These are phyloP conservation scores for Tetracladium setigerum DNA, from an alignment of 495 filamentous ascomycete genomes.

Conservation along the genomic window DNA sequence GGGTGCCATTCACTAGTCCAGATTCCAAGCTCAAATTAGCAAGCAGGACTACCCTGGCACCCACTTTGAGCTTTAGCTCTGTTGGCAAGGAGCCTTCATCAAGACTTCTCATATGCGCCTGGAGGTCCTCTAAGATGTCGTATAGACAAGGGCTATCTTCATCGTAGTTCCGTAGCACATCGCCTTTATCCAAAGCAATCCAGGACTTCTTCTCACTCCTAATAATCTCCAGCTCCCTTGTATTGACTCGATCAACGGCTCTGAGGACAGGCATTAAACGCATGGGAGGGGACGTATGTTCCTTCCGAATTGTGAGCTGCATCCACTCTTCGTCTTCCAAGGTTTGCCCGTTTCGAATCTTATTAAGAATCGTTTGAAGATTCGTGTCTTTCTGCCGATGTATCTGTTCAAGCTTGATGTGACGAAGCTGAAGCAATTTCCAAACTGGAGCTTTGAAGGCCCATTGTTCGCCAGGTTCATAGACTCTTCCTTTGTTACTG, in stretches of 20 bases:
- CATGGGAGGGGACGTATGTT: not conserved
- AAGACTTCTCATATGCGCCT: slow-evolving; percentile 3
- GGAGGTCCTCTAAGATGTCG: not conserved
- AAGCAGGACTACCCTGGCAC: slow-evolving; percentile 38
- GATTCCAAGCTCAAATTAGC: slow-evolving; percentile 29
- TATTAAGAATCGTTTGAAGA: slow-evolving; percentile 16
- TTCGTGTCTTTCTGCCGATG: slow-evolving; percentile 16
- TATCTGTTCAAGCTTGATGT: slow-evolving; percentile 17
- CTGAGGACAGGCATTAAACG: slow-evolving; percentile 7
- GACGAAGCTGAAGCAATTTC: slow-evolving; percentile 9
- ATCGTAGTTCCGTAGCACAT: not conserved
- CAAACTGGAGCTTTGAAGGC: slow-evolving; percentile 22
- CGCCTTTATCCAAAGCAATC: slow-evolving; percentile 4
- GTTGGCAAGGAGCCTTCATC: slow-evolving; percentile 23
- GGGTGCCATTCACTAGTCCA: slow-evolving; percentile 43
- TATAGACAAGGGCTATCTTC: not conserved
- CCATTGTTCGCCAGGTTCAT: slow-evolving; percentile 25
- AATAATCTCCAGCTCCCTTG: slow-evolving; percentile 1
- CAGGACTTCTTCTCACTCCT: slow-evolving; percentile 1
- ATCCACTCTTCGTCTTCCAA: slow-evolving; percentile 10
- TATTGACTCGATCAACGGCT: slow-evolving; percentile 9
- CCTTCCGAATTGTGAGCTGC: slow-evolving; percentile 3
- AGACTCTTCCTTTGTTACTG: too few species aligned
- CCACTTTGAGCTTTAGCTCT: slow-evolving; percentile 30
- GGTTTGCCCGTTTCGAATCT: slow-evolving; percentile 11